Evolutionary conservation across 306 rosid genomes (phyloP).

Genomic region (Pyrus betulifolia): DNA sequence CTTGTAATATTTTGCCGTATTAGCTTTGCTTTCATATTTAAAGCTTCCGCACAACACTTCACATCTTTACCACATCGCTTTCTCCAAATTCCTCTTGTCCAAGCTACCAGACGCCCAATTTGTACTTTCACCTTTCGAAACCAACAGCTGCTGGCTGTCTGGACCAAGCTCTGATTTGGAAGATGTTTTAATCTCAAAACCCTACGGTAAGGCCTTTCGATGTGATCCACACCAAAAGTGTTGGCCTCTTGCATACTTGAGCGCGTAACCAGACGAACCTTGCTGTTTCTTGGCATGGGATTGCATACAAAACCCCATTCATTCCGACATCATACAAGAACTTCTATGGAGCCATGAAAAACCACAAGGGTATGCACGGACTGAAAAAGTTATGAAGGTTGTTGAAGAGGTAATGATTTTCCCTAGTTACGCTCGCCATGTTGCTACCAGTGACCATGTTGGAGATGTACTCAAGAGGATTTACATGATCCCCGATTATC

Average conservation of each 20-base stretch:
- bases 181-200: slow-evolving; percentile 54
- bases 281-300: slow-evolving; percentile 68
- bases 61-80: slow-evolving; percentile 53
- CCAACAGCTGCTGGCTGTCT: slow-evolving; percentile 61
- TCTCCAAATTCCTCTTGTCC: slow-evolving; percentile 26
- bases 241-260: slow-evolving; percentile 51
- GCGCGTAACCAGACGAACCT: slow-evolving; percentile 31
- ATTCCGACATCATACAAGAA: slow-evolving; percentile 37
- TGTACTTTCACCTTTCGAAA: slow-evolving; percentile 55
- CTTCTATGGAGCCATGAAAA: slow-evolving; percentile 36
- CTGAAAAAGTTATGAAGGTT: slow-evolving; percentile 44
- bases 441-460: slow-evolving; percentile 68
- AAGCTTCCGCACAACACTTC: no score
- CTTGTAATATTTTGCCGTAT: no score
- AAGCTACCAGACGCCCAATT: slow-evolving; percentile 14
- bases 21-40: no score
- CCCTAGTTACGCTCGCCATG: slow-evolving; percentile 55
- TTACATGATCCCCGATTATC: slow-evolving; percentile 61
- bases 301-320: slow-evolving; percentile 40
- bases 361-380: slow-evolving; percentile 29
- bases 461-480: slow-evolving; percentile 64
- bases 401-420: slow-evolving; percentile 53
- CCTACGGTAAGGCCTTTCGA: slow-evolving; percentile 45
- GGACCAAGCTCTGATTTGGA: slow-evolving; percentile 58
- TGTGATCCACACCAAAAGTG: slow-evolving; percentile 61